Evolutionary conservation across 2,329 filamentous ascomycete species (phyloP), one percentile per base, ranked within the genome.

Genomic region (Tolypocladium amazonense): DNA sequence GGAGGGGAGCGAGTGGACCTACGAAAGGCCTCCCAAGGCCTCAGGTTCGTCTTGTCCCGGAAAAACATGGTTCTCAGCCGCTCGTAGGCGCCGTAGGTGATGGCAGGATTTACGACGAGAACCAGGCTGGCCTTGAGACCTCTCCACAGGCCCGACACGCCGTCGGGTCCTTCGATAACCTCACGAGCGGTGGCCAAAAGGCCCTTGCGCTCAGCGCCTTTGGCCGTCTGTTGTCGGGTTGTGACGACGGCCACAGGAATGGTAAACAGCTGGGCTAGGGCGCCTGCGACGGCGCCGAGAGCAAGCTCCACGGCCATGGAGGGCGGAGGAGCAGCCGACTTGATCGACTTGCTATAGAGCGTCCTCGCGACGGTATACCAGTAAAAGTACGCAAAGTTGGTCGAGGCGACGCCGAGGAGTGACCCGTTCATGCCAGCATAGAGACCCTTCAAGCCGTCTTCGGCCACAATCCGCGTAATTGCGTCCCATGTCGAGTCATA

Each of bases 321-420:
- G 2, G 92, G 90, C 33, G 87, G 71, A 4, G 69, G 70, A 7
- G 71, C 67, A 4, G 72, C 65, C 20, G 71, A 71, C 65, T 82
- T 83, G 62, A 81, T 73, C 47, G 83, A 77, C 65, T 82, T 83
- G 65, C 90, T 75, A 73, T 97, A 97, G 25, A 96, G 75, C 20
- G 85, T 85, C 63, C 94, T 86, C 38, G 97, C 90, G 35, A 94
- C 77, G 6, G 91, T 93, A 73, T 97, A 97, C 92, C 93, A 97
- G 78, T 99, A 99, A 73, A 99, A 99, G 77, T 99, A 99, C 68
- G 94, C 94, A 72, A 99, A 99, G 75, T 99, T 99, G 58, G 93
- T 97, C 33, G 92, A 97, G 1, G 92, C 93, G 41, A 99, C 94
- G 58, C 94, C 94, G 57, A 97, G 77, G 23, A 99, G 79, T 5